phyloP scores from a whole-genome alignment of 352 stramenopile genomes.

The Discostella stelligera region DNA sequence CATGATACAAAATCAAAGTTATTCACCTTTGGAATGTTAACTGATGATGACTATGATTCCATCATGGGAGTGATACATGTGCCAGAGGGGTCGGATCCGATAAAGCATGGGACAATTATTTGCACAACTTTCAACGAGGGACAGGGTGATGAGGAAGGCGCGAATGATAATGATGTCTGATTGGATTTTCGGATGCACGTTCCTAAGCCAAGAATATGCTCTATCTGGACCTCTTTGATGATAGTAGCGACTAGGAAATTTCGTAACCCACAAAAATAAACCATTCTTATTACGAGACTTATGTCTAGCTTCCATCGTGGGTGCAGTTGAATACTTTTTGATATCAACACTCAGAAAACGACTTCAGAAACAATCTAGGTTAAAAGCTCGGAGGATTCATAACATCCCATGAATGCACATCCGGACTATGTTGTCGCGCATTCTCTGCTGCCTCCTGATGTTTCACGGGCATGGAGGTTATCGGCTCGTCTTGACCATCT shows the following conservation, averaged over 20 bases:
- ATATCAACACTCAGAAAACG: background rate
- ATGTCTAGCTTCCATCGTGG: background rate
- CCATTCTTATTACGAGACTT: background rate
- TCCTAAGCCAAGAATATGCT: background rate
- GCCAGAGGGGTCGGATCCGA: constrained; percentile 20
- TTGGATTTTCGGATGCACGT: background rate
- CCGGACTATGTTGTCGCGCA: constrained; percentile 3
- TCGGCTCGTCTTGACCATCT: constrained; percentile 82
- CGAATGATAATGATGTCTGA: constrained; percentile 1
- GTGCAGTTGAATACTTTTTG: background rate
- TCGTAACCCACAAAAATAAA: background rate
- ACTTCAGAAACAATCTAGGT: background rate
- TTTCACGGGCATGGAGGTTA: constrained; percentile 72
- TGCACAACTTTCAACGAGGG: constrained; percentile 39
- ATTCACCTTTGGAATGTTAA: constrained; percentile 72
- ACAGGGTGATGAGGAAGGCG: background rate
- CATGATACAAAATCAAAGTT: constrained; percentile 14
- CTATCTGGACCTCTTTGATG: background rate
- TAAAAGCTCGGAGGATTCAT: constrained; percentile 57
- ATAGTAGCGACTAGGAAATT: background rate
- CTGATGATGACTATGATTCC: constrained; percentile 58
- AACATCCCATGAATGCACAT: constrained; percentile 22
- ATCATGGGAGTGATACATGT: constrained; percentile 68
- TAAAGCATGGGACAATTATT: constrained; percentile 34
- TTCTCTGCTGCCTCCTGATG: constrained; percentile 29